Base-by-base conservation (phyloP, 768 basidiomycete genomes). In the Mycena metata region DNA sequence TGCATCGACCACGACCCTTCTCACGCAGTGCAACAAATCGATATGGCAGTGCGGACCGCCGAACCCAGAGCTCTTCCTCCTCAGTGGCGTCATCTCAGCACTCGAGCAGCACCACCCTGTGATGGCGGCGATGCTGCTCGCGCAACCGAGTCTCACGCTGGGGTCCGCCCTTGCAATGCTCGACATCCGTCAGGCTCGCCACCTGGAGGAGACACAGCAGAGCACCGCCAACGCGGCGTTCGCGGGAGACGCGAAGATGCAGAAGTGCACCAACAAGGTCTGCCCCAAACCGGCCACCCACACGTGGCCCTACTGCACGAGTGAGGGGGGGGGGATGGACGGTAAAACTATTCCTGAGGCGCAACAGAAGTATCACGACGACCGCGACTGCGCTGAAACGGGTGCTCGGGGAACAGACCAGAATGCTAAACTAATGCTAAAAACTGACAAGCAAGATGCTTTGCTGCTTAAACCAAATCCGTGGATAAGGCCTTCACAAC, bases 291-390 rank as follows among this genome's bases (percentile, higher is more conserved):
- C 42, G n/a, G 3, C 23, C 1, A 58, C 57, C 10, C 57, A 58
- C 42, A 58, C 57, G 1, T 58, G 57, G 57, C 57, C 57, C 6
- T 58, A 58, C 23, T 60, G 59, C 30, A 47, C 45, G 2, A 33
- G 30, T 13, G 19, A n/a, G 17, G 59, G 59, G 45, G 59, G 59
- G 9, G 59, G 59, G 0, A 60, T 60, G 59, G 59, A 19, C 2
- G 59, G n/a, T 16, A 60, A 60, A 21, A 26, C 26, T 8, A 46
- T 60, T 4, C 11, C 5, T 0, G 45, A 49, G 19, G 59, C 59
- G 4, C 19, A 60, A 16, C 9, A 13, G 1, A 46, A 43, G 43
- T 5, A 15, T 15, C 9, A 12, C 9, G 24, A 5, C 15, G 57
- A 46, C 42, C n/a, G n/a, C n/a, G n/a, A n/a, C n/a, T n/a, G n/a